These are phyloP conservation scores for Ehretia macrophylla DNA, from an alignment of 257 asterid species.

Conservation along the genomic window DNA sequence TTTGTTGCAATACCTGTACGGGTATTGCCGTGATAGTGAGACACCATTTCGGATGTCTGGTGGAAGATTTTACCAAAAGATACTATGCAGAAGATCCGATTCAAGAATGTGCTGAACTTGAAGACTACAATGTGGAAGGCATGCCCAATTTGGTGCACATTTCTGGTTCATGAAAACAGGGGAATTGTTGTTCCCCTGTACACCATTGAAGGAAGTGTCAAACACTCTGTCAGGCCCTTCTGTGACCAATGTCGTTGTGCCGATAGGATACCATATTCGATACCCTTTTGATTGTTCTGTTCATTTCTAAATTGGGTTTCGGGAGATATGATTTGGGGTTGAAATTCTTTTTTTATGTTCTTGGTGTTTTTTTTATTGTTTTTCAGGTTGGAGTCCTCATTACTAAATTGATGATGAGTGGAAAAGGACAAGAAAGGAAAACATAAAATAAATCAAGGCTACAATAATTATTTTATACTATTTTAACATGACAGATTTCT, in stretches of 20 bases:
- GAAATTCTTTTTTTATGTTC: not conserved
- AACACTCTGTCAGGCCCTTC: conserved; percentile 41
- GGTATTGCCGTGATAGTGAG: too few species aligned
- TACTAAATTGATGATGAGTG: conserved; percentile 65
- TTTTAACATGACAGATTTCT: too few species aligned
- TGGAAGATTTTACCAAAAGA: too few species aligned
- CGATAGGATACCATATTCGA: conserved; percentile 33
- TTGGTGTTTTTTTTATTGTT: not conserved
- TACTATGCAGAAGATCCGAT: too few species aligned
- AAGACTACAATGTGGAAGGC: conserved; percentile 50
- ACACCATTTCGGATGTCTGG: too few species aligned
- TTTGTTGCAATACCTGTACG: too few species aligned
- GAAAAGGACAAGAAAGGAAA: too few species aligned
- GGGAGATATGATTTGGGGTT: too few species aligned
- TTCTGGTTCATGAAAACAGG: conserved; percentile 54
- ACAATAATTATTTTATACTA: too few species aligned
- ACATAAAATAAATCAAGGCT: too few species aligned
- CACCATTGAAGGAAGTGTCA: conserved; percentile 69
- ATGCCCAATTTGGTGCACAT: conserved; percentile 69
- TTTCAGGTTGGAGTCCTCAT: conserved; percentile 86
- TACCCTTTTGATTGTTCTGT: conserved; percentile 8
- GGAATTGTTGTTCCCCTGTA: conserved; percentile 67
- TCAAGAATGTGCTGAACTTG: conserved; percentile 51
- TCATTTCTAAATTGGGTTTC: conserved; percentile 5
- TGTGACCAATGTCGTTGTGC: conserved; percentile 76